Base-by-base conservation (phyloP, 2,329 filamentous ascomycete genomes). In the Fusarium longipes region DNA sequence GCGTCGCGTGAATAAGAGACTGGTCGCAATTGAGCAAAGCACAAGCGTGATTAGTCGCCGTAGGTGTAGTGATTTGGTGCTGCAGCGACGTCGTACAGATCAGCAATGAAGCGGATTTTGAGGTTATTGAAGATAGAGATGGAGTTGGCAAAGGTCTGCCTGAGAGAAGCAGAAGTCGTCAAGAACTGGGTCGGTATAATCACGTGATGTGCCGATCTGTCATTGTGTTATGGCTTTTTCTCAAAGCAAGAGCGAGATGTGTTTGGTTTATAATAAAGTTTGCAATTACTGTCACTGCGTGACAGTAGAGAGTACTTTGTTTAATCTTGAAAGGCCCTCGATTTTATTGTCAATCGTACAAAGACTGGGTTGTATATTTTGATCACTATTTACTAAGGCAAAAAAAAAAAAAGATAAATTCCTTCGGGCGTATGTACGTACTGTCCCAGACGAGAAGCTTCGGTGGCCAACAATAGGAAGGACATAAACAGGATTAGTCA, bases 121-220 rank as follows among this genome's bases (percentile, higher is more conserved):
- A 58, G 15, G 58, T 72, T 51, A 52, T 70, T 71, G 55, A 59
- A 52, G 64, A 58, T 54, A 54, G 64, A 64, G 65, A 61, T 63
- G 60, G 59, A 65, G 72, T 68, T 73, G 71, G 61, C 65, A 73
- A 74, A 75, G 62, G 55, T 70, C 61, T 73, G 72, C 59, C 67
- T 61, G 25, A 65, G 68, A 65, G 63, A 73, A 59, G 58, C 55
- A 73, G 68, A 65, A 67, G 70, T 68, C 55, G 57, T 65, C 66
- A 72, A 73, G 24, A 72, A 72, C 73, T 76, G 72, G 74, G 72
- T 73, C 40, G 24, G 9, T 3, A 12, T 1, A 6, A 40, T 76
- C 74, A 76, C 74, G 74, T 76, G 74, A 76, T 18, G 5, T 2
- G 30, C 1, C 24, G n/a, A 35, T 39, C 38, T 24, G 50, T 44